Evolutionary conservation across 345 rosid species (phyloP).

Genomic region (Citrus hindsii): DNA sequence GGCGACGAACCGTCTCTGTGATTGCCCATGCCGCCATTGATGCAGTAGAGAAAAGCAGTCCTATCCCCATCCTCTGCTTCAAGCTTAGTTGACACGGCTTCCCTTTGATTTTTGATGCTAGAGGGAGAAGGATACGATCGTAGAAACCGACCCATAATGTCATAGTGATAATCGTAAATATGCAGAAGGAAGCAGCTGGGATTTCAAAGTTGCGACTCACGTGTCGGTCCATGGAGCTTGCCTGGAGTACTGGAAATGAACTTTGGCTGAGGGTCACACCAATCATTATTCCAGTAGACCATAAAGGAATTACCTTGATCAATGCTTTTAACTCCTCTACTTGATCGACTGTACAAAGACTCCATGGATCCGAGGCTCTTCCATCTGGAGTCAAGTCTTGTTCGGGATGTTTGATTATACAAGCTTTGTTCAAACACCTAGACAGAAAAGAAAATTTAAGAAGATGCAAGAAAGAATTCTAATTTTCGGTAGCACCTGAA

Average conservation of each 20-base stretch:
- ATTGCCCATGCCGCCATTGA: slow-evolving; percentile 20
- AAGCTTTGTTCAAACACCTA: slow-evolving; percentile 59
- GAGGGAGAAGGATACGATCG: slow-evolving; percentile 36
- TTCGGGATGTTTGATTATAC: slow-evolving; percentile 29
- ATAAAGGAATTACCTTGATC: slow-evolving; percentile 41
- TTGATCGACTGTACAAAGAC: slow-evolving; percentile 50
- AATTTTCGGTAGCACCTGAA: neutral
- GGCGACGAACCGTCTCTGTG: slow-evolving; percentile 18
- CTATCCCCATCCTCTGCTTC: slow-evolving; percentile 52
- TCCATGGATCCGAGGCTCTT: slow-evolving; percentile 38
- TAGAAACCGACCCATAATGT: slow-evolving; percentile 39
- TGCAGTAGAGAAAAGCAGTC: slow-evolving; percentile 22
- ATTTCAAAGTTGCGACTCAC: slow-evolving; percentile 43
- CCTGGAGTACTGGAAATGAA: slow-evolving; percentile 15
- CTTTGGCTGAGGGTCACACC: slow-evolving; percentile 31
- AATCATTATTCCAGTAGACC: slow-evolving; percentile 51
- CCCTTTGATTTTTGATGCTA: slow-evolving; percentile 32
- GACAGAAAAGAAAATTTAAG: neutral
- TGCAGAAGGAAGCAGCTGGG: slow-evolving; percentile 45
- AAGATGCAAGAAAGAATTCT: neutral
- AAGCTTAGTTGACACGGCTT: slow-evolving; percentile 31
- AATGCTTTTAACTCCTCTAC: slow-evolving; percentile 64
- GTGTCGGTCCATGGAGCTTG: slow-evolving; percentile 44
- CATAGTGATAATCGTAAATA: slow-evolving; percentile 34
- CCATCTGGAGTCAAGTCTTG: slow-evolving; percentile 34